Evolutionary conservation across 2,329 filamentous ascomycete species (phyloP).

Genomic region (Ceratocystis huliohia): DNA sequence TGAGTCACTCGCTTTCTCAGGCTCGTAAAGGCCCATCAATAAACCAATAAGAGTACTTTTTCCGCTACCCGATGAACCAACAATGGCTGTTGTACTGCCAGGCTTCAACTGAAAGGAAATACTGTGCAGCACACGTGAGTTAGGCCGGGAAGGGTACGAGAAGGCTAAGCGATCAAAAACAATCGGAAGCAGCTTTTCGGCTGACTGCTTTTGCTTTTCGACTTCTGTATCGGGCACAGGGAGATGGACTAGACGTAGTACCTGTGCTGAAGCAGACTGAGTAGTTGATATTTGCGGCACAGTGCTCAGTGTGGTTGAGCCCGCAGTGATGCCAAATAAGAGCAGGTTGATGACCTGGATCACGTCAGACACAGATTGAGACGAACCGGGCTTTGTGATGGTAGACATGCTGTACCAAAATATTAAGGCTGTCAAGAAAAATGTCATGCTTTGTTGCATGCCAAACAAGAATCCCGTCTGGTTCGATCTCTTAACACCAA

Average conservation of each 20-base stretch:
- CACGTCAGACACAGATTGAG: conserved; percentile 43
- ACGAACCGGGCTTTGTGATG: conserved; percentile 33
- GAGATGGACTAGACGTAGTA: conserved; percentile 58
- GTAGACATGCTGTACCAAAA: conserved; percentile 71
- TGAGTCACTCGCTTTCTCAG: conserved; percentile 22
- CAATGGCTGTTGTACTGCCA: conserved; percentile 60
- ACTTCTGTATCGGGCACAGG: conserved; percentile 45
- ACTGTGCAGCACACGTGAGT: conserved; percentile 43
- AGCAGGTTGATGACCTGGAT: conserved; percentile 69
- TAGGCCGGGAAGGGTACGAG: conserved; percentile 50
- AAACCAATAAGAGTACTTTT: conserved; percentile 75
- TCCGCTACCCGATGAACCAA: conserved; percentile 75
- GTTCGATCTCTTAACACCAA: conserved; percentile 53
- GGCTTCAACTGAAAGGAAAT: conserved; percentile 53
- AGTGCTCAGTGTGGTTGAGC: conserved; percentile 54
- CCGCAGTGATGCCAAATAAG: conserved; percentile 67
- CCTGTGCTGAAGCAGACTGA: conserved; percentile 55
- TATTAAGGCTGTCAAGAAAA: conserved; percentile 62
- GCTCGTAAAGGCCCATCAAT: conserved; percentile 56
- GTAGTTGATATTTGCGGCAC: conserved; percentile 72
- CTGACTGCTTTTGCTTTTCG: conserved; percentile 32
- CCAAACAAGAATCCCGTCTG: conserved; percentile 64
- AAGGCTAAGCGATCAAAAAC: conserved; percentile 48
- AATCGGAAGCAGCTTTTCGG: conserved; percentile 34
- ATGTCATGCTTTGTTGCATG: conserved; percentile 58